Conservation (phyloP, 2,329 filamentous ascomycete genomes). For the Bipolaris gigantea region DNA sequence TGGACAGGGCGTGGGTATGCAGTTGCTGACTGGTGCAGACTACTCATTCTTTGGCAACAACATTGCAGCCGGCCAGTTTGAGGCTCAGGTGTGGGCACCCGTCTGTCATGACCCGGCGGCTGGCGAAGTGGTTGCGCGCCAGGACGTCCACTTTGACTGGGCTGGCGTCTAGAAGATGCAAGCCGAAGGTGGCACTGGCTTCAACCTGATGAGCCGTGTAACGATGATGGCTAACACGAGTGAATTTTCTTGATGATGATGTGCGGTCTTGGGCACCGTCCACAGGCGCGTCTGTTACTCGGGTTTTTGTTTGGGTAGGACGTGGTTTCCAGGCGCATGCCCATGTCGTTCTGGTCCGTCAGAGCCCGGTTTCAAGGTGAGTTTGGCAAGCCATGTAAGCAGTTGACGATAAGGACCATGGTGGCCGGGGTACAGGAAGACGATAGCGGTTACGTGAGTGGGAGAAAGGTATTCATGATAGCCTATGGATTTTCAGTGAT, state of each 20-base stretch:
- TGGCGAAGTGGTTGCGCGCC: slow-evolving; percentile 20
- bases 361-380: not conserved
- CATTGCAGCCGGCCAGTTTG: slow-evolving; percentile 32
- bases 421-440: not conserved
- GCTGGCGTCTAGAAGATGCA: slow-evolving; percentile 1
- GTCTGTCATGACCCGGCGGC: slow-evolving; percentile 31
- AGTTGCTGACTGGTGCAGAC: slow-evolving; percentile 27
- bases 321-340: not conserved
- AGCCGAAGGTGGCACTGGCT: not conserved
- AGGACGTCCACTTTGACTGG: slow-evolving; percentile 24
- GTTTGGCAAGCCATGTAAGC: not conserved
- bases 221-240: not conserved
- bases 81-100: slow-evolving; percentile 37
- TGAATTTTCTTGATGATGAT: not conserved
- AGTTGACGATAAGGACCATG: not conserved
- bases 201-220: slow-evolving; percentile 2
- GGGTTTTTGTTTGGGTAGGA: not conserved
- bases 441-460: not conserved
- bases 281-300: not conserved
- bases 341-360: not conserved
- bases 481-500: not conserved
- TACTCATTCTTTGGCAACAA: slow-evolving; percentile 41
- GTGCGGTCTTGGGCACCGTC: not conserved
- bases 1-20: too few relatives aligned
- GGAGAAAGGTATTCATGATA: not conserved